Evolutionary conservation across 192 early-diverging fungal species (phyloP).

Genomic region (Backusella psychrophila): DNA sequence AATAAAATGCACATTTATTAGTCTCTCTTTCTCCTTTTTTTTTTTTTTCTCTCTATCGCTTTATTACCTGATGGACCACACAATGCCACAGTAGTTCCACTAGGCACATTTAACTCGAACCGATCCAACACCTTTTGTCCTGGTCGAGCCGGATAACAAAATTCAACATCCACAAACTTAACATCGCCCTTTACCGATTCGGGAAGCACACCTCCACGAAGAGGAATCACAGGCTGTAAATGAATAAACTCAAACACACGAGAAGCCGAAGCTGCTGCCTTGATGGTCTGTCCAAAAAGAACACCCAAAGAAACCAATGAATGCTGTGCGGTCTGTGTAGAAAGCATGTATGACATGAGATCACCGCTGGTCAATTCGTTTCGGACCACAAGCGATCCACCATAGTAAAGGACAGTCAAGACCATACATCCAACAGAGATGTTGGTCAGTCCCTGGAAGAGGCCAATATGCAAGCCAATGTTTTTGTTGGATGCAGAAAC

Average conservation of each 20-base stretch:
- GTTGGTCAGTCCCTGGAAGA: constrained; percentile 62
- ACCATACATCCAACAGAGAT: constrained; percentile 53
- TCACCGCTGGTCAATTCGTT: constrained; percentile 58
- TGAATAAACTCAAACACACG: constrained; percentile 56
- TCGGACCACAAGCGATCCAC: constrained; percentile 45
- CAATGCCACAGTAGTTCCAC: constrained; percentile 85
- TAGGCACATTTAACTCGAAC: constrained; percentile 64
- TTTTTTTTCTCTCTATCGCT: background rate
- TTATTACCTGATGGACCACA: constrained; percentile 79
- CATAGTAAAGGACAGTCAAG: constrained; percentile 61
- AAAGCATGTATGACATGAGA: constrained; percentile 58
- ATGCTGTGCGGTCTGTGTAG: constrained; percentile 60
- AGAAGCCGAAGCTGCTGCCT: constrained; percentile 46
- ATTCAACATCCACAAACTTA: constrained; percentile 71
- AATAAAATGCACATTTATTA: background rate
- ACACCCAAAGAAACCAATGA: constrained; percentile 57
- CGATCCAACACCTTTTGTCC: constrained; percentile 77
- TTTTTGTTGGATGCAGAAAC: constrained; percentile 40
- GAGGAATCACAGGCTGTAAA: constrained; percentile 40
- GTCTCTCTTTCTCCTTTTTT: background rate
- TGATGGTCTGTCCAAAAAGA: constrained; percentile 59
- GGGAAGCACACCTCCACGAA: constrained; percentile 37
- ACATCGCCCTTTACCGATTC: constrained; percentile 55
- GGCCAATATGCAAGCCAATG: constrained; percentile 60
- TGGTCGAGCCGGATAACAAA: constrained; percentile 79